Evolutionary conservation across 225 moss, liverwort and hornwort genomes (phyloP), one percentile per base, ranked within the genome.

Genomic region (Antitrichia curtipendula): DNA sequence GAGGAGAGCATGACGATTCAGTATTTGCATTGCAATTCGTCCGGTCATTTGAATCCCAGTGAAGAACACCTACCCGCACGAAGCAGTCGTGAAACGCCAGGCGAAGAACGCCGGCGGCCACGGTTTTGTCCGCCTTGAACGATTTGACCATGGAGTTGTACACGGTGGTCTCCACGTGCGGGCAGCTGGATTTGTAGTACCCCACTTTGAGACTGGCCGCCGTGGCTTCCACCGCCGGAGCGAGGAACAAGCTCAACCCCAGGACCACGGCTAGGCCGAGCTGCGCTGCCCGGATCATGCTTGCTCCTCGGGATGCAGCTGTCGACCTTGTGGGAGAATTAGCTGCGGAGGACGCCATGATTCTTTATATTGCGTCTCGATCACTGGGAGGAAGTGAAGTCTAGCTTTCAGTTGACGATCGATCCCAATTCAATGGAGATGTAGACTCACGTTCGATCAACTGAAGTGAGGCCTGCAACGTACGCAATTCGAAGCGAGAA

Each of bases 81-180:
- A 90, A 88, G 75, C 85, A 90, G 58, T 90, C 85, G 64, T 90
- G 87, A 22, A 81, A 87, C 34, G 84, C 80, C 23, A 90, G 36
- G 56, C 90, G 87, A 13, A 90, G 85, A 28, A 87, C 59, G 3
- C 90, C 90, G 40, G 87, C 87, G 29, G 90, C 90, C 22, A 90
- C 90, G 6, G 75, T 90, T 24, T 61, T 81, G 84, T 90, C 87
- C 64, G 57, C 68, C 72, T 84, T 74, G 81, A 75, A 90, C 11
- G 87, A 84, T 38, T 57, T 38, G 34, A 17, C 64, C 81, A 90
- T 90, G 53, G 84, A 84, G 6, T 75, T 84, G 81, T 81, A 90
- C 9, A 90, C 74, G 16, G 68, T 87, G 8, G 57, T 63, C 87
- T 90, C 90, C 40, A 90, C 90, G 21, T 52, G n/a, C 13, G 85